Conservation (phyloP, 306 rosid genomes). For the Trifolium dubium region DNA sequence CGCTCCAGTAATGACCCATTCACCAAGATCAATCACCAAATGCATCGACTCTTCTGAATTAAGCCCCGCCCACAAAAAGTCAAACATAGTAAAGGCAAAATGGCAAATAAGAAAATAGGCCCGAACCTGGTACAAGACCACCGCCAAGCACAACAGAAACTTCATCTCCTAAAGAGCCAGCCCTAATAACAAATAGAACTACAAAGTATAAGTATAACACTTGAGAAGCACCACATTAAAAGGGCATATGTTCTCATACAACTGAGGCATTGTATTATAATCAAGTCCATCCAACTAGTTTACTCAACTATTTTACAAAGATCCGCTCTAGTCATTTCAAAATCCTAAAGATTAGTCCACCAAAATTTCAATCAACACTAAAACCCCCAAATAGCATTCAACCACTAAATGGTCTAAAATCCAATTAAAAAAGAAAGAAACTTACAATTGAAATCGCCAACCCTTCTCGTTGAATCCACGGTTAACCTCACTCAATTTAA, state of each 20-base stretch:
- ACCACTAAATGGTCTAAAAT: conserved; percentile 14
- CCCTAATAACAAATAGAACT: conserved; percentile 53
- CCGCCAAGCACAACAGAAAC: conserved; percentile 88
- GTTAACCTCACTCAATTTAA: conserved; percentile 72
- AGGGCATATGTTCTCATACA: conserved; percentile 3
- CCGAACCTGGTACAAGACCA: conserved; percentile 90
- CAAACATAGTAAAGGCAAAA: conserved; percentile 11
- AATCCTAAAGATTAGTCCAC: conserved; percentile 14
- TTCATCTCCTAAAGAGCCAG: conserved; percentile 77
- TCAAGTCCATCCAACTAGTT: neutral
- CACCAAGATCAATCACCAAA: conserved; percentile 28
- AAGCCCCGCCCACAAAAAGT: conserved; percentile 29
- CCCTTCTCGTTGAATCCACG: conserved; percentile 52
- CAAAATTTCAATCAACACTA: conserved; percentile 11
- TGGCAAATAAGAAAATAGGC: conserved; percentile 26
- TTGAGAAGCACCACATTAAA: conserved; percentile 10
- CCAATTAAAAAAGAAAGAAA: conserved; percentile 7
- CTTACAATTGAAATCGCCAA: conserved; percentile 86
- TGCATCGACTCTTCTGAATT: conserved; percentile 1
- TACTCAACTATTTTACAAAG: neutral
- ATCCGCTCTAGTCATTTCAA: neutral
- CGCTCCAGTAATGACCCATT: neutral
- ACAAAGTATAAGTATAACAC: conserved; percentile 29
- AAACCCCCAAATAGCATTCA: neutral
- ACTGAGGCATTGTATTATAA: neutral